phyloP scores from a whole-genome alignment of 495 filamentous ascomycete species.

The Pyronema omphalodes region DNA sequence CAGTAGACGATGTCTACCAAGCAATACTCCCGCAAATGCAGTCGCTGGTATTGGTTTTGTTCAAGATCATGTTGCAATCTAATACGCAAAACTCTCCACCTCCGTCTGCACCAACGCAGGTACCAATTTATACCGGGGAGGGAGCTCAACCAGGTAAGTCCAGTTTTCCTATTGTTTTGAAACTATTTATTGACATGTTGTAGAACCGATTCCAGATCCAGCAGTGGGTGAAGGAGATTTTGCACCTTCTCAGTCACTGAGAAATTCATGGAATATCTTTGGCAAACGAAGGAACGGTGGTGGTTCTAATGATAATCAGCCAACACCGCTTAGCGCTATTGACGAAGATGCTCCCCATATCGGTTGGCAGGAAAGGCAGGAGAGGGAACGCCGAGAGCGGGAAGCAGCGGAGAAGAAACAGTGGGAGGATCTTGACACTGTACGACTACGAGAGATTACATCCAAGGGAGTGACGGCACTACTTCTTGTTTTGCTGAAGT shows the following conservation, averaged over 20 bases:
- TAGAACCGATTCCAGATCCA: constrained; percentile 4
- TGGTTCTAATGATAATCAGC: constrained; percentile 2
- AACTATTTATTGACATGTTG: neutral
- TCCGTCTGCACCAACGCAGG: constrained; percentile 9
- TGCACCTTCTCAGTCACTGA: constrained; percentile 8
- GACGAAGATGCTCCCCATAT: neutral
- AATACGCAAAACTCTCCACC: constrained; percentile 36
- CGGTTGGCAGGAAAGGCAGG: constrained; percentile 10
- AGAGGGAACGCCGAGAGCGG: constrained; percentile 8
- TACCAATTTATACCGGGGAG: constrained; percentile 2
- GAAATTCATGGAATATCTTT: constrained; percentile 19
- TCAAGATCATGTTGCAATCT: constrained; percentile 70
- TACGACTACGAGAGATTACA: constrained; percentile 65
- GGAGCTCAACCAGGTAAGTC: neutral
- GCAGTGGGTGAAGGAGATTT: constrained; percentile 11
- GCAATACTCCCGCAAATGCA: constrained; percentile 68
- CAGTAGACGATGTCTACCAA: constrained; percentile 68
- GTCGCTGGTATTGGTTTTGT: constrained; percentile 79
- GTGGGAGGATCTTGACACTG: constrained; percentile 59
- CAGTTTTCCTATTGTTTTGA: neutral
- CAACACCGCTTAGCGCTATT: neutral
- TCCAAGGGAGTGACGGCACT: constrained; percentile 79
- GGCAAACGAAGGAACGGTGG: constrained; percentile 6
- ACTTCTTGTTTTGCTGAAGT: constrained; percentile 72
- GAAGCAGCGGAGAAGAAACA: constrained; percentile 18